Evolutionary conservation across 345 rosid genomes (phyloP), one percentile per base, ranked within the genome.

Genomic region (Mallotus nudiflorus): DNA sequence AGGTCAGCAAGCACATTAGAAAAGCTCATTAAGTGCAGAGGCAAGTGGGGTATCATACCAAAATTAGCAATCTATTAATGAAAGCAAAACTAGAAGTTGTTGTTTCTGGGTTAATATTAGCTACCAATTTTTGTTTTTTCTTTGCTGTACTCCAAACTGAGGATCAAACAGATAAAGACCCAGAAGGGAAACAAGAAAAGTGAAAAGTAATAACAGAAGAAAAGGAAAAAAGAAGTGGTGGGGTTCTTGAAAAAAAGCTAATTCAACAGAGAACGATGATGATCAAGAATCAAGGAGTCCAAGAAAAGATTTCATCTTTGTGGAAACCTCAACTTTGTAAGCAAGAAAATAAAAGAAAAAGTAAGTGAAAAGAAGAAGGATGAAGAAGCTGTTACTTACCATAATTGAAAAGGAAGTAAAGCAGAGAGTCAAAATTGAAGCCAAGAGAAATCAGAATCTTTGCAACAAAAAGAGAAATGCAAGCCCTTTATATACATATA

Each of bases 31-130:
- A 29, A 35, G 10, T 31, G 4, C 22, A 29, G 6, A 6, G 76
- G 82, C 83, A 81, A 79, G 66, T 57, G 35, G 74, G 70, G 46
- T 50, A 31, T 49, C 25, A 24, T 31, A 61, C 42, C 68, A 59
- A 72, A 64, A 65, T 50, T 71, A 77, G 64, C 69, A 71, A 61
- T 60, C 60, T 45, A 50, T 35, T 12, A 4, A 42, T 42, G 9
- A 42, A 50, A 72, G 72, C 69, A 61, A 71, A 57, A 28, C 27
- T 28, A 44, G 65, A 40, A 16, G 19, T 54, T 52, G 20, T 27
- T 1, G 51, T 15, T 13, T 37, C 37, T 11, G 31, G 1, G 5
- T 48, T 22, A 20, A 22, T 7, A n/a, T 52, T 52, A n/a, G 0
- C 25, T 52, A 20, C 7, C 28, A 52, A n/a, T 20, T 52, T n/a